phyloP scores from a whole-genome alignment of 2,329 filamentous ascomycete species.

The Colletotrichum viniferum region DNA sequence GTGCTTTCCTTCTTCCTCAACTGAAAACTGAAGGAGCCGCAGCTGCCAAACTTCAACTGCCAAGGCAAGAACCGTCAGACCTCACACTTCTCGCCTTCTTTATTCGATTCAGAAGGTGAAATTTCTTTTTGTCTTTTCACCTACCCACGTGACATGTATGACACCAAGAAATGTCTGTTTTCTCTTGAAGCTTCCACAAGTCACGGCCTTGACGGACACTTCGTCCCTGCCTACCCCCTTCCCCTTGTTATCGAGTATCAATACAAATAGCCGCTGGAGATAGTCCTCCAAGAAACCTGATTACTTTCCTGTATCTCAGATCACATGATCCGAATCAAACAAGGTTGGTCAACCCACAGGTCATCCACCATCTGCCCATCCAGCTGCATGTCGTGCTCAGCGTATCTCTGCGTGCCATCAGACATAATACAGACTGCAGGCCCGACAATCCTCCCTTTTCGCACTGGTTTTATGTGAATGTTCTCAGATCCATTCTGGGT shows the following conservation, averaged over 20 bases:
- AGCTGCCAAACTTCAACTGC: background rate
- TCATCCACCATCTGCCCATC: background rate
- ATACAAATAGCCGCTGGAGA: background rate
- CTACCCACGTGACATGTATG: background rate
- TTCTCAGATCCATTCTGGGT: background rate
- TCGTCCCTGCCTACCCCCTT: too few species aligned
- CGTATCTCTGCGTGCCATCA: background rate
- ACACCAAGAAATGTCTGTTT: background rate
- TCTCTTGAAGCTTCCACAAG: background rate
- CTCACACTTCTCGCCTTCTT: background rate
- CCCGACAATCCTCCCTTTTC: background rate
- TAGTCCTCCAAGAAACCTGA: background rate
- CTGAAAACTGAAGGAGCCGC: background rate
- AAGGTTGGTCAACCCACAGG: background rate
- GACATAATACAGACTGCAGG: background rate
- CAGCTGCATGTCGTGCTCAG: background rate
- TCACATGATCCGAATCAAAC: background rate
- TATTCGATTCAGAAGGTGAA: background rate
- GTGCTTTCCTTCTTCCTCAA: background rate
- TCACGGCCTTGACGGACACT: background rate
- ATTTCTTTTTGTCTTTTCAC: background rate
- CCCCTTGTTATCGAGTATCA: too few species aligned
- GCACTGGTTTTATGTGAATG: background rate
- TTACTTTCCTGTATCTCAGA: background rate
- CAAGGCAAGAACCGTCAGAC: background rate